A percentile compares a stretch with the other conserved stretches of the same genome.
Conservation (phyloP, 2,329 filamentous ascomycete genomes). For the Macroventuria anomochaeta region DNA sequence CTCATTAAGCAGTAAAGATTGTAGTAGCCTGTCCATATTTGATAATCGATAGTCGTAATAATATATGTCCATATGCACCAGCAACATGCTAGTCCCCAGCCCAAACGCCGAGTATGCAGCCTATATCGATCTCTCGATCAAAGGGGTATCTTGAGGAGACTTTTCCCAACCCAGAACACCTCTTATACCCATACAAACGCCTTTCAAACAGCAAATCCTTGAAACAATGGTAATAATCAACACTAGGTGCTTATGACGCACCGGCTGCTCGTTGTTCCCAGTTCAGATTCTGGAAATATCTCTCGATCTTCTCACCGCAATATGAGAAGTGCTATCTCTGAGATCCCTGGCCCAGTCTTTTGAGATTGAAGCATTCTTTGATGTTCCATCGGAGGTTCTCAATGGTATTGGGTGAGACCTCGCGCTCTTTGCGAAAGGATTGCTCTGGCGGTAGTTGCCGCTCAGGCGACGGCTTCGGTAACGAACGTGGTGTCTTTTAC, state of each 20-base stretch:
- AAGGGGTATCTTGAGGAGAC: slow-evolving; percentile 22
- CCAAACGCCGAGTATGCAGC: slow-evolving; percentile 8
- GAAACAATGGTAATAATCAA: not conserved
- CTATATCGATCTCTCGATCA: not conserved
- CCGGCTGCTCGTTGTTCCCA: not conserved
- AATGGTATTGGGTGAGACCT: not conserved
- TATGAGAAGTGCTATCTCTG: too few species aligned
- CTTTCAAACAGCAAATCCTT: too few species aligned
- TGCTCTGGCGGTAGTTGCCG: too few species aligned
- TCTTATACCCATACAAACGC: slow-evolving; percentile 12
- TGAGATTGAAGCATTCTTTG: too few species aligned
- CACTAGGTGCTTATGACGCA: not conserved
- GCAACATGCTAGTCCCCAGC: slow-evolving; percentile 1
- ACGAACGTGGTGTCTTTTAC: slow-evolving; percentile 4
- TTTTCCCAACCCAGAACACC: slow-evolving; percentile 19
- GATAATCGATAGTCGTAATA: not conserved
- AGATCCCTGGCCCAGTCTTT: too few species aligned
- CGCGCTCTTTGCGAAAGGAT: not conserved
- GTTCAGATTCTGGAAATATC: not conserved
- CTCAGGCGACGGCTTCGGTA: not conserved
- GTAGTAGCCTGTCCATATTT: not conserved
- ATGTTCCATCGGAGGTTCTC: too few species aligned
- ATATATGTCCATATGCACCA: not conserved
- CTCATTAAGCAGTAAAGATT: not conserved
- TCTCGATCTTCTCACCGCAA: not conserved